Percentiles rank a stretch among this genome's conserved stretches.
Conservation (phyloP, 2,329 filamentous ascomycete species). For the Cytospora piceicola region DNA sequence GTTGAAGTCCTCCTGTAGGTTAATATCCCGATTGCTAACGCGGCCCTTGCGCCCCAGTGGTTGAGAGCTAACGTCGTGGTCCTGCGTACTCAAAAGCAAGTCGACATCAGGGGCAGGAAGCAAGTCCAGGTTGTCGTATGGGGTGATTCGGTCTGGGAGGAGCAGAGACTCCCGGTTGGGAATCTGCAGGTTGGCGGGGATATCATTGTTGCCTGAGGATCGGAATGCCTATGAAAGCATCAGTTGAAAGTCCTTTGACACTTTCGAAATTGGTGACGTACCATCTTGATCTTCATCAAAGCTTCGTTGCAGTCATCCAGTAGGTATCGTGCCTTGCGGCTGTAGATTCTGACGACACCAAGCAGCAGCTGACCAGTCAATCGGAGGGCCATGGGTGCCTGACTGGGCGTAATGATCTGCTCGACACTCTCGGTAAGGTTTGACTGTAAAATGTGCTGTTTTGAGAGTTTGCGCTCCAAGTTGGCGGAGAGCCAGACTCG, state of each 20-base stretch:
- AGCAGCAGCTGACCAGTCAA: conserved; percentile 92
- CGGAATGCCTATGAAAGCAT: conserved; percentile 75
- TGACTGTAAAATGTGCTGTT: conserved; percentile 91
- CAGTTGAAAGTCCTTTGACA: conserved; percentile 38
- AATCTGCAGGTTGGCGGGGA: conserved; percentile 79
- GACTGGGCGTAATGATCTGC: conserved; percentile 89
- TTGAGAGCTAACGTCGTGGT: conserved; percentile 43
- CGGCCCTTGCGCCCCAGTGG: conserved; percentile 62
- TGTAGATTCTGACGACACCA: conserved; percentile 96
- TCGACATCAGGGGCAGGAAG: conserved; percentile 88
- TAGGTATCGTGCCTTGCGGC: conserved; percentile 93
- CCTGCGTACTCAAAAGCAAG: conserved; percentile 75
- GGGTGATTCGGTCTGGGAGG: conserved; percentile 89
- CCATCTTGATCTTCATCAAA: conserved; percentile 98
- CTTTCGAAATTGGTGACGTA: conserved; percentile 46
- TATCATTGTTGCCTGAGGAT: conserved; percentile 90
- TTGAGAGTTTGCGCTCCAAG: conserved; percentile 96
- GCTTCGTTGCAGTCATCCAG: conserved; percentile 98
- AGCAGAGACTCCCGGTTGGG: conserved; percentile 85
- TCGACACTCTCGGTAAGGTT: conserved; percentile 94
- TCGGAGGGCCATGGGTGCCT: conserved; percentile 92
- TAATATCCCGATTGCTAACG: conserved; percentile 66
- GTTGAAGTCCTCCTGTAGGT: conserved; percentile 69
- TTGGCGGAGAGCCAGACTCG: conserved; percentile 98
- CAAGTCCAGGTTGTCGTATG: conserved; percentile 77